Evolutionary conservation across 192 early-diverging fungal species (phyloP).

Genomic region (Spizellomyces punctatus): DNA sequence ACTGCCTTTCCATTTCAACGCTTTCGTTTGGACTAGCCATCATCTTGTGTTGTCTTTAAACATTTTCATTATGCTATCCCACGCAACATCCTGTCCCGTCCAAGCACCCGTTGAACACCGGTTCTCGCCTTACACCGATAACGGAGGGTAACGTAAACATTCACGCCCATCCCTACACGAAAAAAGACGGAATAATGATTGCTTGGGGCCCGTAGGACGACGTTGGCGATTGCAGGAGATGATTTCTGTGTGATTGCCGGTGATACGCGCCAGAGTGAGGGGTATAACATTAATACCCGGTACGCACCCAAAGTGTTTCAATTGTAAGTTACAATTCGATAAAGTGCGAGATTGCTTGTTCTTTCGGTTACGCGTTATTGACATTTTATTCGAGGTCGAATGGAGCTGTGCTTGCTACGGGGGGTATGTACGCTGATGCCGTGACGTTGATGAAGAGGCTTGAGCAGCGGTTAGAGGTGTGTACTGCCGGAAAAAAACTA

Average conservation of each 20-base stretch:
- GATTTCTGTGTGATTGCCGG: constrained; percentile 94
- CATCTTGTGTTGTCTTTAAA: too few relatives aligned
- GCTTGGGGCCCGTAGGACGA: constrained; percentile 54
- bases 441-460: constrained; percentile 80
- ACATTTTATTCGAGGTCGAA: constrained; percentile 61
- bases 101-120: constrained; percentile 62
- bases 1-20: too few relatives aligned
- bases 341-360: neutral
- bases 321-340: constrained; percentile 48
- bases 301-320: constrained; percentile 88
- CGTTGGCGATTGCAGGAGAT: constrained; percentile 90
- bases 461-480: constrained; percentile 85
- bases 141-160: constrained; percentile 53
- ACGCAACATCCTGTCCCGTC: constrained; percentile 21
- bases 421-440: constrained; percentile 89
- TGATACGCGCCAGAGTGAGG: constrained; percentile 93
- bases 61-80: too few relatives aligned
- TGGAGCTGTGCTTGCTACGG: constrained; percentile 78
- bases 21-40: too few relatives aligned
- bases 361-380: neutral
- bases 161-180: neutral
- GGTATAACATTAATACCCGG: constrained; percentile 94
- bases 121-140: constrained; percentile 93
- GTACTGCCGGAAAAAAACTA: constrained; percentile 1
- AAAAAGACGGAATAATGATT: neutral